These are phyloP conservation scores for Stephania cephalantha DNA, from an alignment of 164 flowering plant species.

Conservation along the genomic window DNA sequence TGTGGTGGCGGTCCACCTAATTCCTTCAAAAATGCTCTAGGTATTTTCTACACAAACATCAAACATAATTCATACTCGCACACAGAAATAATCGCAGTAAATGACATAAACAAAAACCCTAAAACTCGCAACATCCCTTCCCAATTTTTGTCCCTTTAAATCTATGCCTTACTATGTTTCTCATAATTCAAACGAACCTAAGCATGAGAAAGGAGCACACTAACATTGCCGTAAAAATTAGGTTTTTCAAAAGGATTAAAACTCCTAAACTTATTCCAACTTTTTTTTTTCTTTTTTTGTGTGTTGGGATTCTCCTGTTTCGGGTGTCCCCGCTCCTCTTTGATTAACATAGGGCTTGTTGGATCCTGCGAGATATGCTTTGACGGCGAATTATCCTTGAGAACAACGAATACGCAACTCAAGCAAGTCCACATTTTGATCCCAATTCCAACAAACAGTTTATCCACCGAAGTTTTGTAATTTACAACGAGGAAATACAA, in stretches of 20 bases:
- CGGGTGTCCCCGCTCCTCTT: too few relatives aligned
- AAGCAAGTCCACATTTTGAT: too few relatives aligned
- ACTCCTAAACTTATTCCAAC: too few relatives aligned
- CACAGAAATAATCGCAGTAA: neutral
- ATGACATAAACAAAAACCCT: neutral
- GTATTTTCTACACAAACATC: constrained; percentile 15
- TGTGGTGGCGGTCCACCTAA: constrained; percentile 12
- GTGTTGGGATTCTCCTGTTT: too few relatives aligned
- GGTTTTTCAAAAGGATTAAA: neutral
- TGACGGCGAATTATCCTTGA: too few relatives aligned
- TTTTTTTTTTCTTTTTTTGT: too few relatives aligned
- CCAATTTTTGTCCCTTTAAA: neutral
- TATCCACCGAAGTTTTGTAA: neutral
- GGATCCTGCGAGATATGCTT: too few relatives aligned
- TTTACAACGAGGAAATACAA: neutral
- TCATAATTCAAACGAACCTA: neutral
- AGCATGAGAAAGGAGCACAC: neutral
- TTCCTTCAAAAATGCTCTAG: constrained; percentile 14
- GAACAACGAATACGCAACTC: too few relatives aligned
- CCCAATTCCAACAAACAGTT: too few relatives aligned
- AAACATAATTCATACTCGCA: neutral
- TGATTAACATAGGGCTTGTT: too few relatives aligned
- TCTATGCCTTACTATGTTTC: neutral
- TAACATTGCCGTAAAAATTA: neutral
- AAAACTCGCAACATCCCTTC: neutral